These are phyloP conservation scores for Thraustochytrium sp. DNA, from an alignment of 352 stramenopile genomes.

Conservation along the genomic window DNA sequence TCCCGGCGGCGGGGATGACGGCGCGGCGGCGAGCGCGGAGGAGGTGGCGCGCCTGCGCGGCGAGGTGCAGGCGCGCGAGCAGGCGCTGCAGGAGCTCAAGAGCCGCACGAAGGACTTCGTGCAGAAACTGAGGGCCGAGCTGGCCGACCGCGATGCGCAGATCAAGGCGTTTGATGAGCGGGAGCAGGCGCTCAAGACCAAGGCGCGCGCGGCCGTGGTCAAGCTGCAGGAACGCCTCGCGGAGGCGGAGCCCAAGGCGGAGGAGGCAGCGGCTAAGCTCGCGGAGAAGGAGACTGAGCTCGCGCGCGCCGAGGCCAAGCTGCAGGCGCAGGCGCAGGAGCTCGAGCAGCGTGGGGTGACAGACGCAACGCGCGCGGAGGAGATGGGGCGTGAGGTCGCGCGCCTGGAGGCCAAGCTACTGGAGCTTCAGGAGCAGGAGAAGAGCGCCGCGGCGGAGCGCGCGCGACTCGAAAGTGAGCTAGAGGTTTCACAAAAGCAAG, in stretches of 20 bases:
- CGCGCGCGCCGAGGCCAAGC: neutral
- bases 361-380: no score
- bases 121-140: neutral
- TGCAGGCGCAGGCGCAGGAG: neutral
- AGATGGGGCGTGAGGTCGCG: no score
- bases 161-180: neutral
- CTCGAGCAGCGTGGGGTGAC: neutral
- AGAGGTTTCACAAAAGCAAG: no score
- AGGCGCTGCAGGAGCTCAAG: constrained; percentile 24
- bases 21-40: neutral
- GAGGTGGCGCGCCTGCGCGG: neutral
- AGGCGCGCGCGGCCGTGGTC: neutral
- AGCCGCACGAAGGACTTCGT: constrained; percentile 23
- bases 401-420: no score
- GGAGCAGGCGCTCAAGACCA: neutral
- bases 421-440: no score
- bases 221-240: neutral
- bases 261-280: neutral
- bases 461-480: no score
- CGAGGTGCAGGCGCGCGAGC: neutral
- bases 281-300: neutral
- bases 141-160: neutral
- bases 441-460: no score
- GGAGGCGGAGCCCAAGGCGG: neutral
- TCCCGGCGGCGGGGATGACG: neutral